Evolutionary conservation across 768 basidiomycete species (phyloP).

Genomic region (Hericium rajendrae): DNA sequence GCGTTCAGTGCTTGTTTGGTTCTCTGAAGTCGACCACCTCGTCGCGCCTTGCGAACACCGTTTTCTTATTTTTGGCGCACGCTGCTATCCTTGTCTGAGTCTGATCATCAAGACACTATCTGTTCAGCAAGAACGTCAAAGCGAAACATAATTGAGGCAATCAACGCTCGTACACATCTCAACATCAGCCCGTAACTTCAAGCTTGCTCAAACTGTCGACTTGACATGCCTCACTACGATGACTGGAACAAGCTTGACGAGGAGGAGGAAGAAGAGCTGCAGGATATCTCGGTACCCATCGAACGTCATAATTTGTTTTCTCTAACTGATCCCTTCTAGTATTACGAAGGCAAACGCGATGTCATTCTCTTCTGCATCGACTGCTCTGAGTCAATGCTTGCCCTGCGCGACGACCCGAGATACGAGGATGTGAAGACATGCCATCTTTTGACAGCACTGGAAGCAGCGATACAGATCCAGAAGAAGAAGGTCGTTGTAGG

Average conservation of each 20-base stretch:
- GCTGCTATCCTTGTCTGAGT: too few relatives aligned
- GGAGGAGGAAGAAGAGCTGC: constrained; percentile 76
- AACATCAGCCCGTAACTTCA: neutral
- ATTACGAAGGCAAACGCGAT: constrained; percentile 67
- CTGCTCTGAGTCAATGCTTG: constrained; percentile 85
- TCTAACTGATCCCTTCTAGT: constrained; percentile 28
- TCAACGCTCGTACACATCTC: neutral
- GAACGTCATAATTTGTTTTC: too few relatives aligned
- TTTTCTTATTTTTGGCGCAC: too few relatives aligned
- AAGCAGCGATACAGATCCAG: constrained; percentile 78
- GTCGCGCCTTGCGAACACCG: too few relatives aligned
- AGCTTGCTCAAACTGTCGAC: neutral
- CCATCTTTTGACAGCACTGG: constrained; percentile 69
- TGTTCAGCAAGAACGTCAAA: neutral
- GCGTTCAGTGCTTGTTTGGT: neutral
- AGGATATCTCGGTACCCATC: constrained; percentile 48
- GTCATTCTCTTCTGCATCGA: constrained; percentile 95
- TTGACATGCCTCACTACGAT: constrained; percentile 58
- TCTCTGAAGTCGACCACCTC: neutral
- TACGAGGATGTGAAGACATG: constrained; percentile 63
- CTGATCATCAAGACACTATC: too few relatives aligned
- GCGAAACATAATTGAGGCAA: neutral
- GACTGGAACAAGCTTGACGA: constrained; percentile 76
- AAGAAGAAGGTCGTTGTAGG: constrained; percentile 85
- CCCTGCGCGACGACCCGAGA: constrained; percentile 50